Evolutionary conservation across 2,329 filamentous ascomycete species (phyloP), one percentile per base, ranked within the genome.

Genomic region (Penicillium corylophilum): DNA sequence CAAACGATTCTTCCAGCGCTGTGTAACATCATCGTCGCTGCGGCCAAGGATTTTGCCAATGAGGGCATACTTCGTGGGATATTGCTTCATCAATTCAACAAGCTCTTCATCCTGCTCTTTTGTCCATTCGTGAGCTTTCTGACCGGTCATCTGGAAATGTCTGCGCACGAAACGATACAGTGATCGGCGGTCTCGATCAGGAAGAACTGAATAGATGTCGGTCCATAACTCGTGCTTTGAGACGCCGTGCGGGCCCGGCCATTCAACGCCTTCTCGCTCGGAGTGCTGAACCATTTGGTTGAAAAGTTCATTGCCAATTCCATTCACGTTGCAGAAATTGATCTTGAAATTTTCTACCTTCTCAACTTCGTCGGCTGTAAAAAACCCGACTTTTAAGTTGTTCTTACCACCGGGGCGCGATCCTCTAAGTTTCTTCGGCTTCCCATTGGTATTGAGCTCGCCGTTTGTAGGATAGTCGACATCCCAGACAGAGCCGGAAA

Each of bases 1-100:
- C 5, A 77, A 64, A 38, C 65, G 66, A 48, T 76, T 74, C 46
- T 72, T 71, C 73, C 73, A 76, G 31, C 73, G 60, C 53, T 75
- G 73, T 5, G 68, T 67, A 18, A 76, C 73, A 51, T 74, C 71
- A 48, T 76, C 74, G 22, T 68, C 64, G 13, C 64, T 72, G 22
- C 74, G 65, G 7, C 67, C 70, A 31, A 76, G 50, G 6, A 69
- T 48, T 44, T 64, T 69, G 23, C 70, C 71, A 45, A 77, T 74
- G 1, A 63, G 56, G 4, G 67, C 63, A 55, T 62, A 76, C 55
- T 71, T 73, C 2, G 69, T 56, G 1, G 72, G 73, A 38, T 71
- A 46, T 18, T 63, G 46, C 6, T 55, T 49, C 40, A 66, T 53
- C 7, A 76, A 61, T 5, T 51, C 42, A 20, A 71, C 57, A 4